Percentiles rank a stretch among this genome's conserved stretches.
phyloP scores from a whole-genome alignment of 768 basidiomycete species.

The Hypholoma fasciculare region DNA sequence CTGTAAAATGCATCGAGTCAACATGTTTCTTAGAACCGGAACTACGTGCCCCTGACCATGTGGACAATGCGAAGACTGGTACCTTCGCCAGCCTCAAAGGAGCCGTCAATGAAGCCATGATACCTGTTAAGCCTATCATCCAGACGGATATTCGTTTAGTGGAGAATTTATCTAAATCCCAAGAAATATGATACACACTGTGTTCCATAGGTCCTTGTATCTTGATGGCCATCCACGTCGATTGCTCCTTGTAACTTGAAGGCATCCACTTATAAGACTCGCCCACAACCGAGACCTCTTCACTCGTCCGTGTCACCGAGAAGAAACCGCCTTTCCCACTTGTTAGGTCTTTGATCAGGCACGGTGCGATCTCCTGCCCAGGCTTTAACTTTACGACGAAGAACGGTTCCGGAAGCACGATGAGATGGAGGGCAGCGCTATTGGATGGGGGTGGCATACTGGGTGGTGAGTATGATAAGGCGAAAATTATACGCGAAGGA shows the following conservation, averaged over 20 bases:
- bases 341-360: conserved; percentile 30
- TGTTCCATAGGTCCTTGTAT: conserved; percentile 71
- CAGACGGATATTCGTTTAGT: background rate
- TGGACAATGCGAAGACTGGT: conserved; percentile 61
- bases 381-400: conserved; percentile 44
- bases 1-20: conserved; percentile 26
- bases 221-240: conserved; percentile 59
- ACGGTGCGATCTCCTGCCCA: conserved; percentile 34
- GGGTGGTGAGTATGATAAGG: background rate
- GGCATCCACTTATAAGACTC: conserved; percentile 38
- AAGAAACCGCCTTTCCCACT: conserved; percentile 35
- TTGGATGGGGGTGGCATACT: conserved; percentile 44
- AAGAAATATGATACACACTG: conserved; percentile 32
- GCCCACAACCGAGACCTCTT: conserved; percentile 64
- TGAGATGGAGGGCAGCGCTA: conserved; percentile 48
- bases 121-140: conserved; percentile 52
- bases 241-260: conserved; percentile 33
- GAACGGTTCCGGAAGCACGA: conserved; percentile 42
- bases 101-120: conserved; percentile 52
- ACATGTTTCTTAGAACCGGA: background rate
- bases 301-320: conserved; percentile 57
- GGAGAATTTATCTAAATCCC: background rate
- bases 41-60: conserved; percentile 43
- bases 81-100: conserved; percentile 53
- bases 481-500: background rate